phyloP scores from a whole-genome alignment of 768 basidiomycete species.

The Suillus occidentalis region DNA sequence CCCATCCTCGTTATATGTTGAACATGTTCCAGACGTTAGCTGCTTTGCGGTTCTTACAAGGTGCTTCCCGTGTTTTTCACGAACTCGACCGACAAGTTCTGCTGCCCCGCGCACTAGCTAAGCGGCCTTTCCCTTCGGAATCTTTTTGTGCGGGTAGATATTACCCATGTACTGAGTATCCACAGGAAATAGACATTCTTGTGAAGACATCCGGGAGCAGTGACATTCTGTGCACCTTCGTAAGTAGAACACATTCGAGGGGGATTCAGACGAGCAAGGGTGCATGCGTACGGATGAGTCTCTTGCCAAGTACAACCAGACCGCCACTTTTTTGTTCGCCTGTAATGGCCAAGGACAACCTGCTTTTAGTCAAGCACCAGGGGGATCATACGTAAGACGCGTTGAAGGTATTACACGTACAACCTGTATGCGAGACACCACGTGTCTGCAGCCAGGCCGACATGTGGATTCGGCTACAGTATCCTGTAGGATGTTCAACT shows the following conservation, averaged over 20 bases:
- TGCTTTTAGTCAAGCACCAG: no score
- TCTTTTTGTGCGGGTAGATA: neutral
- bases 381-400: no score
- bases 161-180: no score
- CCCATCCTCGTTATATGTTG: neutral
- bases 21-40: neutral
- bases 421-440: no score
- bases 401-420: no score
- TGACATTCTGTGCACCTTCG: no score
- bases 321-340: conserved; percentile 34
- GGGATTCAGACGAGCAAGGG: conserved; percentile 97
- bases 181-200: no score
- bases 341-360: no score
- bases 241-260: conserved; percentile 97
- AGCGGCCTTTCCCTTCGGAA: neutral
- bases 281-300: conserved; percentile 99
- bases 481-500: neutral
- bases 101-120: neutral
- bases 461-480: no score
- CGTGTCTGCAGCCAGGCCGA: no score
- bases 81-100: neutral
- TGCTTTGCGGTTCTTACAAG: neutral
- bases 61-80: neutral
- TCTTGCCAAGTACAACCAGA: conserved; percentile 89
- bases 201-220: no score